Percentiles rank a stretch among this genome's conserved stretches.
Conservation (phyloP, 345 rosid species). For the Eucalyptus brandiana region DNA sequence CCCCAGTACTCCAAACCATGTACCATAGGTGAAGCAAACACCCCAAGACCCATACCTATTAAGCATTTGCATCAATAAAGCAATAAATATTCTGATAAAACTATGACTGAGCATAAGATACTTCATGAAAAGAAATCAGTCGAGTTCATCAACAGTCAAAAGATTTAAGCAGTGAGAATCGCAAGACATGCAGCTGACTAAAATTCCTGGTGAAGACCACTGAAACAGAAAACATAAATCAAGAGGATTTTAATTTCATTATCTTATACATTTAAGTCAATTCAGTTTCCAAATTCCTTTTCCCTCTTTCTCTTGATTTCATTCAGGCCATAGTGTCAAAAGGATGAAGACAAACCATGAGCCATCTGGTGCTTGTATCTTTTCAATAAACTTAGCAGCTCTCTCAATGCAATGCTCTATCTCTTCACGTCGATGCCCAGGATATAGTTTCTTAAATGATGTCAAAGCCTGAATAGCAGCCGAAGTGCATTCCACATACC, state of each 20-base stretch:
- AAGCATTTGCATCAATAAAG: neutral
- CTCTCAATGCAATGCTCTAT: conserved; percentile 61
- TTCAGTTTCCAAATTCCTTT: neutral
- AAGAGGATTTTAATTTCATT: neutral
- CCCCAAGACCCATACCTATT: conserved; percentile 96
- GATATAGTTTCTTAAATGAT: conserved; percentile 51
- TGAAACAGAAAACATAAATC: neutral
- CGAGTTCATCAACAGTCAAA: neutral
- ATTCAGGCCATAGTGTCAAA: neutral
- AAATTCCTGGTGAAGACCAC: neutral
- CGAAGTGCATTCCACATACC: conserved; percentile 92
- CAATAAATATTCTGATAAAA: neutral
- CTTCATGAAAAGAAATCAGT: neutral
- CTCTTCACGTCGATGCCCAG: conserved; percentile 71
- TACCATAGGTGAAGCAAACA: conserved; percentile 80
- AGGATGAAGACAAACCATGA: conserved; percentile 62
- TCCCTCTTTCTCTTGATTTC: neutral
- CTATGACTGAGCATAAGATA: neutral
- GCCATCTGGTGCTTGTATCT: conserved; percentile 70
- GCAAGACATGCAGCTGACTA: neutral
- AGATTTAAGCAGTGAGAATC: neutral
- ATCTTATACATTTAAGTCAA: neutral
- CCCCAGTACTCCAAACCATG: conserved; percentile 78
- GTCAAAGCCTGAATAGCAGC: conserved; percentile 86
- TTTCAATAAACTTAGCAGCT: conserved; percentile 56